phyloP scores from a whole-genome alignment of 2,329 filamentous ascomycete species.

The Dactylellina drechsleri region DNA sequence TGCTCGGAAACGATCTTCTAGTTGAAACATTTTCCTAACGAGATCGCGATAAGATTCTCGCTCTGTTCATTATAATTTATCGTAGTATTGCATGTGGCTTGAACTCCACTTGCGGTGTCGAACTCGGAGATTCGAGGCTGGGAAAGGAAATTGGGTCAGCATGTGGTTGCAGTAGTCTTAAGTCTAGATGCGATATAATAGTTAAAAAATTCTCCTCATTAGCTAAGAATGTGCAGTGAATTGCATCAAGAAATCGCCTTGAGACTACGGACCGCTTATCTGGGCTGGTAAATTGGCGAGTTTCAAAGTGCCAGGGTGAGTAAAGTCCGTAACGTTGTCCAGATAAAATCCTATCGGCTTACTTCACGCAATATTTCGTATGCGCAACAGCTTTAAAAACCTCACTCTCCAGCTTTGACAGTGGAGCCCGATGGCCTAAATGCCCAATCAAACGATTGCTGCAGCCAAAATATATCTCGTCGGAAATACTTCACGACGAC shows the following conservation, averaged over 20 bases:
- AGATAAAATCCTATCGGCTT: conserved; percentile 3
- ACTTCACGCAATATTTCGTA: not conserved
- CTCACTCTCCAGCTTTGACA: conserved; percentile 10
- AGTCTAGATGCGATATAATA: not conserved
- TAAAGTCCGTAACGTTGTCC: not conserved
- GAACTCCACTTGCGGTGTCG: not conserved
- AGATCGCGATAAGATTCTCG: conserved; percentile 19
- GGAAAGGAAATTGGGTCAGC: conserved; percentile 3
- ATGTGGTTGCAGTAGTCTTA: not conserved
- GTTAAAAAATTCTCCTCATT: not conserved
- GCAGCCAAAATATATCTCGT: not conserved
- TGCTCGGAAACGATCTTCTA: conserved; percentile 18
- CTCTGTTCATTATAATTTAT: not conserved
- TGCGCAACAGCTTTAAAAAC: not conserved
- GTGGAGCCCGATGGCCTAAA: not conserved
- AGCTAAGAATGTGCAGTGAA: conserved; percentile 5
- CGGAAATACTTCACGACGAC: not conserved
- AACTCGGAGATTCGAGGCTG: not conserved
- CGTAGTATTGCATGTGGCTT: conserved; percentile 6
- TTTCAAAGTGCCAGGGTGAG: not conserved
- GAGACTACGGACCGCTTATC: conserved; percentile 5
- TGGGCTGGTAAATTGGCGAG: not conserved
- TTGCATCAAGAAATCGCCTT: not conserved
- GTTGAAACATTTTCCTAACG: conserved; percentile 26
- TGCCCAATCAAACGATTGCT: not conserved